Evolutionary conservation across 1,284 basidiomycete genomes (phyloP).

Genomic region (Apiotrichum akiyoshidainum): DNA sequence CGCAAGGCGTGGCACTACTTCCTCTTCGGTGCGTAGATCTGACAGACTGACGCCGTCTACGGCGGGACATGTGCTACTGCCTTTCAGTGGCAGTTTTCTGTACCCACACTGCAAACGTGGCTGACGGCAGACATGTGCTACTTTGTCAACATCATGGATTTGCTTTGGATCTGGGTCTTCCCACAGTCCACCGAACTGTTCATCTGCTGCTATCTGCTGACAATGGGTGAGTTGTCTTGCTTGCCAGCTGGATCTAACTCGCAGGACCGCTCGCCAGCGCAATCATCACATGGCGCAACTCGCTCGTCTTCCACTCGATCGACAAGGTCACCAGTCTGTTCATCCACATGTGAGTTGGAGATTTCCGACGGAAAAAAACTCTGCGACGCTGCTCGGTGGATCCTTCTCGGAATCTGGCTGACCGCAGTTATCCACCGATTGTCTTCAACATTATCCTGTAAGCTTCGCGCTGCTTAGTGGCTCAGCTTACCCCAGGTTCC

Average conservation of each 20-base stretch:
- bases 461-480: conserved; percentile 31
- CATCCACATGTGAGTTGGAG: conserved; percentile 65
- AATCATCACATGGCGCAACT: conserved; percentile 94
- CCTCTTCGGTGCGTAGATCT: conserved; percentile 63
- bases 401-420: not conserved
- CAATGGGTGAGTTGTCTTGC: conserved; percentile 57
- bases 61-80: too few species aligned
- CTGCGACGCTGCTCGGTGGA: not conserved
- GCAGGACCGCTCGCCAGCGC: conserved; percentile 77
- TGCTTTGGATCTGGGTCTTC: conserved; percentile 80
- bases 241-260: conserved; percentile 5
- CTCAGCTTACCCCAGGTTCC: conserved; percentile 12
- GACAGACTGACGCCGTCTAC: too few species aligned
- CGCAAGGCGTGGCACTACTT: conserved; percentile 87
- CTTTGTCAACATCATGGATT: conserved; percentile 79
- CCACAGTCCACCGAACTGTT: conserved; percentile 71
- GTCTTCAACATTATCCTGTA: conserved; percentile 83
- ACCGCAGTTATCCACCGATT: conserved; percentile 62
- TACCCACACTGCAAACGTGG: not conserved
- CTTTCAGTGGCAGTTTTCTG: not conserved
- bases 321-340: conserved; percentile 91
- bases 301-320: conserved; percentile 86
- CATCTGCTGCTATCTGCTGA: conserved; percentile 80
- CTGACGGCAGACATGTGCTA: conserved; percentile 62
- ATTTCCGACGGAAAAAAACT: not conserved